Percentiles rank a stretch among this genome's conserved stretches.
These are phyloP conservation scores for Colletotrichum zoysiae DNA, from an alignment of 2,329 filamentous ascomycete genomes.

Conservation along the genomic window DNA sequence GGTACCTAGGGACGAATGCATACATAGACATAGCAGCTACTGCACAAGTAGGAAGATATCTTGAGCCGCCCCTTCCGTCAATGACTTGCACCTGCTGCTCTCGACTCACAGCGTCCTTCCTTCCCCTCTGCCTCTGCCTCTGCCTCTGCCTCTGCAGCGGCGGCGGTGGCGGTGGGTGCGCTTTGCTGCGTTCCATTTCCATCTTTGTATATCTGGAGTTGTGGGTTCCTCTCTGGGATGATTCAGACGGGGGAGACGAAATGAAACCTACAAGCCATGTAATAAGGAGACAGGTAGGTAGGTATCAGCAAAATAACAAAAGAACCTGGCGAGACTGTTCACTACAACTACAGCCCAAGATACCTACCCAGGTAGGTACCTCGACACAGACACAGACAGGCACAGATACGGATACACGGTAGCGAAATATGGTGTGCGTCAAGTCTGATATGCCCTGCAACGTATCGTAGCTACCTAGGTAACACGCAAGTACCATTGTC, in stretches of 20 bases:
- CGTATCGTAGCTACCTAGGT: too few species aligned
- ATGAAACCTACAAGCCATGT: background rate
- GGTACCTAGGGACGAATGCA: too few species aligned
- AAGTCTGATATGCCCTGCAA: constrained; percentile 8
- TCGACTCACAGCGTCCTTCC: background rate
- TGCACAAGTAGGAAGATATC: background rate
- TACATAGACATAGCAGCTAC: background rate
- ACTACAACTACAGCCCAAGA: background rate
- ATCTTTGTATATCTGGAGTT: background rate
- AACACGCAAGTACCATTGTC: background rate
- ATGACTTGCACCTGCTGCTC: constrained; percentile 9
- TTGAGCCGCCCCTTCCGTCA: constrained; percentile 7
- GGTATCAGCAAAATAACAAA: background rate
- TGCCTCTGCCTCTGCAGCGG: background rate
- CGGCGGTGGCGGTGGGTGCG: background rate
- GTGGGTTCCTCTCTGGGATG: background rate
- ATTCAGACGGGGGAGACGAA: background rate
- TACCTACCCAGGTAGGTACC: background rate
- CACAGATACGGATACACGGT: background rate
- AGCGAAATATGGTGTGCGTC: constrained; percentile 18
- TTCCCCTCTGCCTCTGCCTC: background rate
- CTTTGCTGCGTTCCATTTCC: background rate
- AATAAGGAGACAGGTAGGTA: background rate
- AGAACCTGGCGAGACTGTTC: background rate
- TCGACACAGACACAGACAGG: background rate